phyloP scores from a whole-genome alignment of 495 filamentous ascomycete genomes.

The Apiosordaria backusii region DNA sequence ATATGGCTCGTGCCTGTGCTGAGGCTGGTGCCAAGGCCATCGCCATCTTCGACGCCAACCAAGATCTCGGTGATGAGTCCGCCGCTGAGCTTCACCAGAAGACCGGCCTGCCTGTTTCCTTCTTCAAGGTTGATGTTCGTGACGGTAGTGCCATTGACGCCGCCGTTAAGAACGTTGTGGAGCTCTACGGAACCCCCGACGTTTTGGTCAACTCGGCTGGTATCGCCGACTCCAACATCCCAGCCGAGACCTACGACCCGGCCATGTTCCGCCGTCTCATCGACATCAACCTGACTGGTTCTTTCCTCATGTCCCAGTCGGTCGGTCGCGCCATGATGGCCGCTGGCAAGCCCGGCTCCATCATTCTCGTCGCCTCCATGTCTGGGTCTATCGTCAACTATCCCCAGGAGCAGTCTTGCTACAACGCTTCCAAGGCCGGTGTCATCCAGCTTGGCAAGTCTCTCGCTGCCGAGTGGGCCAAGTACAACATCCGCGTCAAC shows the following conservation, averaged over 20 bases:
- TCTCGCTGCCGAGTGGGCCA: slow-evolving; percentile 76
- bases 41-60: slow-evolving; percentile 70
- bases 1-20: slow-evolving; percentile 71
- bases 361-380: slow-evolving; percentile 75
- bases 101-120: slow-evolving; percentile 66
- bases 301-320: slow-evolving; percentile 65
- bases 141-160: slow-evolving; percentile 59
- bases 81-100: slow-evolving; percentile 63
- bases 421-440: slow-evolving; percentile 77
- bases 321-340: slow-evolving; percentile 64
- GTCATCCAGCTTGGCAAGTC: slow-evolving; percentile 74
- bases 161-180: slow-evolving; percentile 56
- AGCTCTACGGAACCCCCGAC: slow-evolving; percentile 61
- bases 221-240: slow-evolving; percentile 67
- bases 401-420: slow-evolving; percentile 73
- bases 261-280: slow-evolving; percentile 71
- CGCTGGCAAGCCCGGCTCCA: slow-evolving; percentile 61
- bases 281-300: slow-evolving; percentile 72
- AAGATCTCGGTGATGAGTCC: slow-evolving; percentile 65
- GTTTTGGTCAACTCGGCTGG: slow-evolving; percentile 81
- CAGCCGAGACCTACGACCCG: slow-evolving; percentile 51
- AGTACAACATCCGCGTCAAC: slow-evolving; percentile 71
- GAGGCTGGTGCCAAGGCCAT: slow-evolving; percentile 71
- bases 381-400: slow-evolving; percentile 75
- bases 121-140: slow-evolving; percentile 75